Conservation (phyloP, 192 early-diverging fungal genomes). For the Coemansia sp. region DNA sequence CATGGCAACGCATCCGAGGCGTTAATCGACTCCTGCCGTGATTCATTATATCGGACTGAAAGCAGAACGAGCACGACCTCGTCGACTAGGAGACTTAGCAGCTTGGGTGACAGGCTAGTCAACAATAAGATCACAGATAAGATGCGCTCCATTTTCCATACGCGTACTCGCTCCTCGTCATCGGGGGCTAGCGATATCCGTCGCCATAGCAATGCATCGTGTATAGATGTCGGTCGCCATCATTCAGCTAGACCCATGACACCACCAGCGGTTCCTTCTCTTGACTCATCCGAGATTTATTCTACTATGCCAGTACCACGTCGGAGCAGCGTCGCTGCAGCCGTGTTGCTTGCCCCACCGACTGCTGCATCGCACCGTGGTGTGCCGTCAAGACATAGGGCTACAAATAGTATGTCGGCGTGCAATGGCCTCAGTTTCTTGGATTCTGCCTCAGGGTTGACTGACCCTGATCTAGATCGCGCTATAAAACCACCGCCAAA, state of each 20-base stretch:
- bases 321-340: not conserved
- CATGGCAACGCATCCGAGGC: not conserved
- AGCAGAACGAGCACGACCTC: not conserved
- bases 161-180: conserved; percentile 16
- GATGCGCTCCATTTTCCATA: conserved; percentile 45
- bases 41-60: not conserved
- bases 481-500: not conserved
- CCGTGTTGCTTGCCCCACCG: not conserved
- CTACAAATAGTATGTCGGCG: conserved; percentile 8
- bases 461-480: not conserved
- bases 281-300: not conserved
- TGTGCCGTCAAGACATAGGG: conserved; percentile 3
- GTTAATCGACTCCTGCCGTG: not conserved
- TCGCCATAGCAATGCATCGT: not conserved
- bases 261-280: conserved; percentile 7
- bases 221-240: conserved; percentile 2
- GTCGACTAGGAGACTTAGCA: conserved; percentile 11
- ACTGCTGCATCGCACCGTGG: not conserved
- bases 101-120: conserved; percentile 24
- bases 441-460: not conserved
- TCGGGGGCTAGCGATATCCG: not conserved
- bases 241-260: not conserved
- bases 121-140: conserved; percentile 27
- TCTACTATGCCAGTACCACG: not conserved
- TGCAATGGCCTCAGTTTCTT: not conserved